These are phyloP conservation scores for Solanum pennellii DNA, from an alignment of 257 asterid species.

Conservation along the genomic window DNA sequence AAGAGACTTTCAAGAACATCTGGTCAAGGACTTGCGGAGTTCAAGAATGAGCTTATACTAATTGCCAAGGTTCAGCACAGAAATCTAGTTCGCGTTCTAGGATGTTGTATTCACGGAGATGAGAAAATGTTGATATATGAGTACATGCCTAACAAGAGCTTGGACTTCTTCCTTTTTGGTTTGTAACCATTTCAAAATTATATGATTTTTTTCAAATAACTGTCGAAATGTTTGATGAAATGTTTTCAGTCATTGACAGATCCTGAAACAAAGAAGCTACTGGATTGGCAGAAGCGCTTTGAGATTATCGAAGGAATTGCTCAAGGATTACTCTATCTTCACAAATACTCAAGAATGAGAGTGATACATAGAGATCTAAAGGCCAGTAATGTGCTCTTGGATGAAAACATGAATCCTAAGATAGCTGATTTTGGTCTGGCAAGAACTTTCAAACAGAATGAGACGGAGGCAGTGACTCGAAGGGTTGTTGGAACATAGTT, in stretches of 20 bases:
- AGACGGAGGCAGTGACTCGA: constrained; percentile 32
- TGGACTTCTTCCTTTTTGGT: constrained; percentile 49
- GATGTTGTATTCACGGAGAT: constrained; percentile 43
- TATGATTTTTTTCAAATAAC: neutral
- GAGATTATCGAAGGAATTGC: constrained; percentile 10
- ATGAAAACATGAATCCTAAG: constrained; percentile 47
- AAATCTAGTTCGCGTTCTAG: constrained; percentile 45
- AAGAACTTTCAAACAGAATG: constrained; percentile 35
- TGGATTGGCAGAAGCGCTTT: constrained; percentile 19
- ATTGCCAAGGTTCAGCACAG: constrained; percentile 56
- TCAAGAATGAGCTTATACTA: constrained; percentile 47
- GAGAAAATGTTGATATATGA: constrained; percentile 55
- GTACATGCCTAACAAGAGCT: constrained; percentile 33
- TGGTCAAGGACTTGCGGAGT: constrained; percentile 51
- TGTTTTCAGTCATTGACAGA: neutral
- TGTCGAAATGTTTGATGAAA: neutral
- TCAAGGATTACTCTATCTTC: neutral
- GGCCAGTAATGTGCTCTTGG: neutral
- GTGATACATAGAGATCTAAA: neutral
- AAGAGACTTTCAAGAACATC: constrained; percentile 48
- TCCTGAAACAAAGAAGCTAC: constrained; percentile 3
- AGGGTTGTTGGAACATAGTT: constrained; percentile 53
- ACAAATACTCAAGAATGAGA: neutral
- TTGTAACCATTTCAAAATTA: neutral
- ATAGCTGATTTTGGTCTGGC: constrained; percentile 67